Base-by-base conservation (phyloP, 345 rosid species). In the Camelina neglecta region DNA sequence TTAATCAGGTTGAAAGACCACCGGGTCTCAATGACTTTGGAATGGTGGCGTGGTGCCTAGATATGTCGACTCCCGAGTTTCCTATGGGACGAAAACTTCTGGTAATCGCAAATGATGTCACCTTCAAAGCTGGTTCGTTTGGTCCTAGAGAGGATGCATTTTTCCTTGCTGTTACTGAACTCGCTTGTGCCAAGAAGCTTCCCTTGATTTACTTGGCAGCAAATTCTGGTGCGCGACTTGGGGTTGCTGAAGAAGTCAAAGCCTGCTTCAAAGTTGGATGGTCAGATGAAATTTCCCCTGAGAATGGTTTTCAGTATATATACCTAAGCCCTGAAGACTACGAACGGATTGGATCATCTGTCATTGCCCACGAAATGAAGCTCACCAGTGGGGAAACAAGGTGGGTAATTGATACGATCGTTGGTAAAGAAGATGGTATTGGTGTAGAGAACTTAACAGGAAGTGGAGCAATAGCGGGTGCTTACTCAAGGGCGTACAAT, bases 91-190 rank as follows among this genome's bases (percentile, higher is more conserved):
- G 99, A 75, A 90, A 74, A 60, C 82, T 93, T 76, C 78, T 93
- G 67, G 66, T 96, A 65, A 88, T 96, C 18, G 82, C 95, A 31
- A 96, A 96, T 82, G 99, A 96, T 77, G 97, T 93, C 75, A 96
- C 99, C 77, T 93, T 89, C 79, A 93, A 88, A 83, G 98, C 94
- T 23, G 99, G 99, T 69, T 96, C 99, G 67, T 96, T 96, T 80
- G 99, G 99, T 70, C 98, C 92, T 57, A 93, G 83, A 81, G 99
- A 96, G 84, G 99, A 96, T 55, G 97, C 99, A 35, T 96, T 92
- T 86, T 96, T 96, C 79, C 87, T 78, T 72, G 98, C 96, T 48
- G 93, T 96, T 35, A 91, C 98, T 60, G 93, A 93, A 75, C 93
- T 93, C 35, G 99, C 99, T 56, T 96, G 99, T 79, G 75, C 81